Percentiles rank a stretch among this genome's conserved stretches.
phyloP scores from a whole-genome alignment of 78 protist genomes.

The Chrysochromulina parva region DNA sequence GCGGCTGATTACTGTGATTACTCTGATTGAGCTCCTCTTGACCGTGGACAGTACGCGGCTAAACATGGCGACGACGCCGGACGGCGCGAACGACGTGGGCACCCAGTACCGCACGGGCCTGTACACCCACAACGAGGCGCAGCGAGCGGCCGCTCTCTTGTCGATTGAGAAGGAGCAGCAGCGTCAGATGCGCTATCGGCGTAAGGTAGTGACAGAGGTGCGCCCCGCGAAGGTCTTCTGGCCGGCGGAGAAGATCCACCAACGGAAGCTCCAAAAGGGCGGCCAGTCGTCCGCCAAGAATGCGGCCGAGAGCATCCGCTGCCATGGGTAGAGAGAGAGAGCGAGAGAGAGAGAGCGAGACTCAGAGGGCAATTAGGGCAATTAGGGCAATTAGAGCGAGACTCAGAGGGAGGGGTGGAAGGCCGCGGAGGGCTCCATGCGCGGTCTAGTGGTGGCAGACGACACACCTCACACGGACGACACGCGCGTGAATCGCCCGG shows the following conservation, averaged over 20 bases:
- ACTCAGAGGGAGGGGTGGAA: too few relatives aligned
- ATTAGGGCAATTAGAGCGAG: too few relatives aligned
- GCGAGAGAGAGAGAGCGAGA: too few relatives aligned
- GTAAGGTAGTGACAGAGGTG: background rate
- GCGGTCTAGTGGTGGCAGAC: too few relatives aligned
- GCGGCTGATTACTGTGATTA: too few relatives aligned
- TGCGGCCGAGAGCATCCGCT: too few relatives aligned
- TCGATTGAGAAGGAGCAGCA: background rate
- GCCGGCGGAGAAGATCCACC: constrained; percentile 7
- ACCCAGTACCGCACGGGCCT: background rate
- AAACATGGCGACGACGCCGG: background rate
- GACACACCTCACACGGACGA: too few relatives aligned
- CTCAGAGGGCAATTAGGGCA: too few relatives aligned
- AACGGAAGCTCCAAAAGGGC: background rate
- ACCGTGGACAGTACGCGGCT: too few relatives aligned
- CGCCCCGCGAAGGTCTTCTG: background rate
- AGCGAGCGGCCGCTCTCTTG: background rate
- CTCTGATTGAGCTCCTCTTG: background rate
- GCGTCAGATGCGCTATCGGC: background rate
- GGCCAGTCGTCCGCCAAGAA: background rate
- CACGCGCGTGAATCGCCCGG: too few relatives aligned
- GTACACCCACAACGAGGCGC: background rate
- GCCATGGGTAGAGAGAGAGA: too few relatives aligned
- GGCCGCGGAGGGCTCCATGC: too few relatives aligned
- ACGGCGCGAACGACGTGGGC: background rate